phyloP scores from a whole-genome alignment of 805 yeast genomes.

The Wickerhamiella spandovensis region DNA sequence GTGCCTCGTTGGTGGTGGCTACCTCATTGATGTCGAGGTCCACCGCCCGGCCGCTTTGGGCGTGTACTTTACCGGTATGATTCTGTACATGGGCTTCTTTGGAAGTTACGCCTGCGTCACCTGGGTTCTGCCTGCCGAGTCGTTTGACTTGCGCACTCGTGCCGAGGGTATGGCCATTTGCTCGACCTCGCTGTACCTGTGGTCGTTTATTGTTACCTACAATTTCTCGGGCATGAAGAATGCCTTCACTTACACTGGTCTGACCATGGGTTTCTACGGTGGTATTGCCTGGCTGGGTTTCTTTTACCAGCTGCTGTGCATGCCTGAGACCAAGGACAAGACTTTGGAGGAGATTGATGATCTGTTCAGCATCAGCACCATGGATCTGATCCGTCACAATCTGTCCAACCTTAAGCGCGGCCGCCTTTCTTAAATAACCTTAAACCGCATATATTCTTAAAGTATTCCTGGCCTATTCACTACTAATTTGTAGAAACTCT shows the following conservation, averaged over 20 bases:
- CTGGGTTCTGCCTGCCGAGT: constrained; percentile 58
- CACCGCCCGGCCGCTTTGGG: constrained; percentile 40
- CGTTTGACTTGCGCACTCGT: constrained; percentile 45
- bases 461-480: too few species aligned
- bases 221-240: constrained; percentile 44
- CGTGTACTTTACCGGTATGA: constrained; percentile 47
- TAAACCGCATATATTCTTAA: not conserved
- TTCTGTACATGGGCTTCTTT: constrained; percentile 50
- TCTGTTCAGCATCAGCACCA: constrained; percentile 39
- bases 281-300: constrained; percentile 47
- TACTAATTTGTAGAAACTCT: too few species aligned
- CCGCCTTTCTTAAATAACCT: not conserved
- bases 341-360: constrained; percentile 63
- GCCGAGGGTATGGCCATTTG: constrained; percentile 54
- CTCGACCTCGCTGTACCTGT: constrained; percentile 39
- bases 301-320: constrained; percentile 31
- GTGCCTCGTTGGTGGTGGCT: constrained; percentile 46
- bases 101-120: constrained; percentile 56
- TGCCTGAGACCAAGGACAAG: constrained; percentile 62
- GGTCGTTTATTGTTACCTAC: constrained; percentile 52
- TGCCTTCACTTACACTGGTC: constrained; percentile 48
- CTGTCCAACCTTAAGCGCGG: constrained; percentile 14
- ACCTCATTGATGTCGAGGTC: constrained; percentile 29
- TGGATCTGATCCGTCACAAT: constrained; percentile 24
- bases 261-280: constrained; percentile 53